phyloP scores from a whole-genome alignment of 164 flowering plant genomes.

The Protea cynaroides region DNA sequence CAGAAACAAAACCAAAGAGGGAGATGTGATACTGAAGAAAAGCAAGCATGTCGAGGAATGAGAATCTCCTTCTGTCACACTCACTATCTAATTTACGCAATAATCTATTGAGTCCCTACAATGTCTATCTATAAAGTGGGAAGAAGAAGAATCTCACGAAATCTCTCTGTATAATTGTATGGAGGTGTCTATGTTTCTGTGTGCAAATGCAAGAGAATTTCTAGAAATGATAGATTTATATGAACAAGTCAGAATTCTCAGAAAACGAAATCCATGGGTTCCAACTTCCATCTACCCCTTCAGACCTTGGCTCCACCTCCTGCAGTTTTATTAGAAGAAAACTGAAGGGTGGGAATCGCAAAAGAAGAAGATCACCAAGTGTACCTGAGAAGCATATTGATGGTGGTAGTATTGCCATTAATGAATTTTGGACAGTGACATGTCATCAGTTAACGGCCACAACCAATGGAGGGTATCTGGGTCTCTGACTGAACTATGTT shows the following conservation, averaged over 20 bases:
- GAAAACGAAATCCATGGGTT: not conserved
- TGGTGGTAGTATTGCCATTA: too few relatives aligned
- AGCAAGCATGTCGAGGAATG: conserved; percentile 32
- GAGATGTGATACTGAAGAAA: conserved; percentile 30
- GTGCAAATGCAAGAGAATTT: not conserved
- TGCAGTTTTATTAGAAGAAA: not conserved
- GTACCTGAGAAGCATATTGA: too few relatives aligned
- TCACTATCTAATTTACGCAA: not conserved
- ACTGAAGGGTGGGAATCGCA: too few relatives aligned
- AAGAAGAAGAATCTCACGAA: conserved; percentile 4
- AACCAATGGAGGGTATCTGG: too few relatives aligned
- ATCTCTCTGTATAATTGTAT: conserved; percentile 4
- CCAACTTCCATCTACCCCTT: not conserved
- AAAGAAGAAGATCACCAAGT: too few relatives aligned
- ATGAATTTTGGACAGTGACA: too few relatives aligned
- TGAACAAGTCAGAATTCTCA: not conserved
- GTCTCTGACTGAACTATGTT: too few relatives aligned
- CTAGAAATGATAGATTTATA: too few relatives aligned
- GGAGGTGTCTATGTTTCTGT: too few relatives aligned
- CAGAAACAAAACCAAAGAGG: not conserved
- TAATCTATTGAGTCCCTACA: not conserved
- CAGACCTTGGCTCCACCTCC: too few relatives aligned
- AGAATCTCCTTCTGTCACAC: conserved; percentile 2
- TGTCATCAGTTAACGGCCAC: too few relatives aligned
- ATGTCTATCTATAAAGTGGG: conserved; percentile 19